These are phyloP conservation scores for Starmerella stigmatis DNA, from an alignment of 805 yeast species.

Conservation along the genomic window DNA sequence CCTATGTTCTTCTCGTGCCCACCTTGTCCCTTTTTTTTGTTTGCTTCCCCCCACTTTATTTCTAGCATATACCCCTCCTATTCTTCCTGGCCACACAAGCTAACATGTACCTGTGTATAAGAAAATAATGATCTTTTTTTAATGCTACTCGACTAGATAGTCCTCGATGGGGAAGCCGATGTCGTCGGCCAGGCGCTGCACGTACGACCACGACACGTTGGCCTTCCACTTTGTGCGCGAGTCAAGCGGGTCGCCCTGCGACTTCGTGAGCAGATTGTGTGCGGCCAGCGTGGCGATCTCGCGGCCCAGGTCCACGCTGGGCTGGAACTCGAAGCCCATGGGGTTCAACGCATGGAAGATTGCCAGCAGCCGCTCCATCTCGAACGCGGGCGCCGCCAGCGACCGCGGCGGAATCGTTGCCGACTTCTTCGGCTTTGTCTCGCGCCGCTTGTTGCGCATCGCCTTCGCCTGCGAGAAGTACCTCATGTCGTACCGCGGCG, in stretches of 20 bases:
- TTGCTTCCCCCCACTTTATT: background rate
- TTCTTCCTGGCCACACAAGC: too few relatives aligned
- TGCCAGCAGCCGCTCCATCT: constrained; percentile 68
- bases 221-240: constrained; percentile 70
- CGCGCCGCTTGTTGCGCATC: constrained; percentile 33
- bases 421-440: constrained; percentile 36
- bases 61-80: too few relatives aligned
- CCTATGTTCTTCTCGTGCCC: too few relatives aligned
- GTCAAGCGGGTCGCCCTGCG: constrained; percentile 45
- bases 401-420: constrained; percentile 48
- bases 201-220: constrained; percentile 58
- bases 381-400: constrained; percentile 63
- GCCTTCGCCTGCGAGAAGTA: constrained; percentile 56
- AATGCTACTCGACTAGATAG: constrained; percentile 43
- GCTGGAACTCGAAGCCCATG: constrained; percentile 33
- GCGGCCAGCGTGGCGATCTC: constrained; percentile 52
- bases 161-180: constrained; percentile 56
- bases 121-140: too few relatives aligned
- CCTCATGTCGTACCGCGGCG: constrained; percentile 56
- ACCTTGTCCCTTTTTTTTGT: background rate
- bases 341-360: constrained; percentile 62
- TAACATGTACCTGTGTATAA: too few relatives aligned
- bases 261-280: constrained; percentile 39
- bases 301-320: constrained; percentile 32
- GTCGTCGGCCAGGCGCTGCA: constrained; percentile 50